Conservation (phyloP, 495 filamentous ascomycete genomes). For the Lasiosphaeriaceae sp. region DNA sequence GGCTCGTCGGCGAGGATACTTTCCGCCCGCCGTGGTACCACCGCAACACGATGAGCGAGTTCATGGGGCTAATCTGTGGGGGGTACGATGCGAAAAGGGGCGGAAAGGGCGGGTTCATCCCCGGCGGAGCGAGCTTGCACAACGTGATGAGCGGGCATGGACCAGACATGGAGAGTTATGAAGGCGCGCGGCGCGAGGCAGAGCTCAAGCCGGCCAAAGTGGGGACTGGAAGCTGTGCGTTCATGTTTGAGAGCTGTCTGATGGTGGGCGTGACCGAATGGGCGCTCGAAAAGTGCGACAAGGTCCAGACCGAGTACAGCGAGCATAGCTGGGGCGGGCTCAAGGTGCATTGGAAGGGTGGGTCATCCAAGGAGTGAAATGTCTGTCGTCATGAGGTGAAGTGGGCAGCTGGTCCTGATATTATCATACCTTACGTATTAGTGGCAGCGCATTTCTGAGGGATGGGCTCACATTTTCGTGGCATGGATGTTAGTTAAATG, state of each 20-base stretch:
- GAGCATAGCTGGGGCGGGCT: conserved; percentile 80
- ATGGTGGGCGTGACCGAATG: conserved; percentile 94
- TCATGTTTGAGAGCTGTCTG: conserved; percentile 67
- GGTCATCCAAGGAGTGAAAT: no score
- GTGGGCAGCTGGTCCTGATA: no score
- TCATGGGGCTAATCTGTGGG: conserved; percentile 72
- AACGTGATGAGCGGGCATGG: conserved; percentile 60
- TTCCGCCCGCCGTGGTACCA: conserved; percentile 85
- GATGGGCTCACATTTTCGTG: no score
- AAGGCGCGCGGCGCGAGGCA: conserved; percentile 55
- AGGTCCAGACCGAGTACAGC: conserved; percentile 81
- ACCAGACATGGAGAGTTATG: conserved; percentile 59
- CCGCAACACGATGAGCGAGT: conserved; percentile 81
- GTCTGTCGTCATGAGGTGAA: no score
- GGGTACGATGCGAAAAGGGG: conserved; percentile 53
- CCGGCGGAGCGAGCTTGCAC: conserved; percentile 54
- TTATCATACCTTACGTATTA: no score
- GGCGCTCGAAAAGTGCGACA: conserved; percentile 77
- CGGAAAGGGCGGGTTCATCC: conserved; percentile 52
- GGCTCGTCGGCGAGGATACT: conserved; percentile 72
- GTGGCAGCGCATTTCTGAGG: no score
- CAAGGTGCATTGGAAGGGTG: conserved; percentile 68
- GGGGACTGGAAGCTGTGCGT: conserved; percentile 56
- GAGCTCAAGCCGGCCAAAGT: conserved; percentile 53
- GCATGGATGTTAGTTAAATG: no score